A percentile compares a stretch with the other conserved stretches of the same genome.
phyloP scores from a whole-genome alignment of 495 filamentous ascomycete species.

The Aspergillus carlsbadensis region DNA sequence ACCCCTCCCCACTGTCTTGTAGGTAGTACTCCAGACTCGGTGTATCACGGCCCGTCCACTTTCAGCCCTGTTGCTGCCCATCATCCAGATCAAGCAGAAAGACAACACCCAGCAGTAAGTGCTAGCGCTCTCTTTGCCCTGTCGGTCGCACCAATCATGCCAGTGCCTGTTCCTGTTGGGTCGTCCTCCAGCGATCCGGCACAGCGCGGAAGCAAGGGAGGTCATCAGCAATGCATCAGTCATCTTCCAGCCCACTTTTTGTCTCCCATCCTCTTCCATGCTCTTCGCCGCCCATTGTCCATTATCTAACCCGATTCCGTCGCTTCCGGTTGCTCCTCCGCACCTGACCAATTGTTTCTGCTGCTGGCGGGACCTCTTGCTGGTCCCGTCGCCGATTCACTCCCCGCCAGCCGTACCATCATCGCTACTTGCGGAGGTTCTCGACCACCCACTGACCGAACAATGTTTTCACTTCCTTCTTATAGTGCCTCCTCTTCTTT shows the following conservation, averaged over 20 bases:
- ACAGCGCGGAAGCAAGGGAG: conserved; percentile 21
- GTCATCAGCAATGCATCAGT: conserved; percentile 21
- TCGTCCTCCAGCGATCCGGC: conserved; percentile 16
- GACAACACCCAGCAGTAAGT: conserved; percentile 12
- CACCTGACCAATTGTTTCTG: conserved; percentile 12
- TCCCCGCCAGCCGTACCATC: not conserved
- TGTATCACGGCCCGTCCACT: not conserved
- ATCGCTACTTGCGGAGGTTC: conserved; percentile 21
- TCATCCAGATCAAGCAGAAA: conserved; percentile 6
- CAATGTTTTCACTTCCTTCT: conserved; percentile 20
- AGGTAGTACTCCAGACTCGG: not conserved
- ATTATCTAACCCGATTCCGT: conserved; percentile 28
- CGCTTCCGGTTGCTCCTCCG: conserved; percentile 19
- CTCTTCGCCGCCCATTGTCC: conserved; percentile 11
- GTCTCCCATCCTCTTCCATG: not conserved
- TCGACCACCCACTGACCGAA: conserved; percentile 23
- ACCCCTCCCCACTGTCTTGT: not conserved
- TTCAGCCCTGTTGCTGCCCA: conserved; percentile 7
- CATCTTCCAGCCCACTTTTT: conserved; percentile 13
- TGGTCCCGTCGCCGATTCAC: conserved; percentile 22
- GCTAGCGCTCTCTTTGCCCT: not conserved
- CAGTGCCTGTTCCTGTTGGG: not conserved
- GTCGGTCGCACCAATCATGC: conserved; percentile 3
- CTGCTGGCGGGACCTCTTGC: conserved; percentile 19
- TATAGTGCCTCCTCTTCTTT: conserved; percentile 25